phyloP scores from a whole-genome alignment of 2,329 filamentous ascomycete species.

The Trichophyton equinum region DNA sequence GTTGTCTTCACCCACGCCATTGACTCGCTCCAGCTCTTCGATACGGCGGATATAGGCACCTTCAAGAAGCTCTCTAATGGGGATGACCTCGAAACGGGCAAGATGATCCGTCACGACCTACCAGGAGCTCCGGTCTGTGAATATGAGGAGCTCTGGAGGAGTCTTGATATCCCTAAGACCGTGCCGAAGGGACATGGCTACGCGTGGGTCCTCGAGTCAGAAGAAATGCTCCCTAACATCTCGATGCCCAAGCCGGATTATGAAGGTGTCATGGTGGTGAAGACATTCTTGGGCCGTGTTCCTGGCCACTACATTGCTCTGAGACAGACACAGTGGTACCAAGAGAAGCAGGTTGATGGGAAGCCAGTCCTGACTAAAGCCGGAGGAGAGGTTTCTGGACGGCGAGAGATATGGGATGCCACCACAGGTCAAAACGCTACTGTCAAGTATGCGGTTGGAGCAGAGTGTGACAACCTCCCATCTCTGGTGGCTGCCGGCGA shows the following conservation, averaged over 20 bases:
- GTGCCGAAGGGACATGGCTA: background rate
- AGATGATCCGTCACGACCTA: conserved; percentile 28
- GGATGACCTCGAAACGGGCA: conserved; percentile 29
- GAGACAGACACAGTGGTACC: conserved; percentile 17
- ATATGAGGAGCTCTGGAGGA: conserved; percentile 58
- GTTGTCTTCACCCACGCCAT: conserved; percentile 29
- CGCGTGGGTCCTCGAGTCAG: conserved; percentile 20
- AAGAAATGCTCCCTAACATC: conserved; percentile 12
- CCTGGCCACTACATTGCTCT: conserved; percentile 23
- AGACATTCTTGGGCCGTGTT: conserved; percentile 22
- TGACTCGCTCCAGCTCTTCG: conserved; percentile 27
- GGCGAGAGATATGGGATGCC: conserved; percentile 20
- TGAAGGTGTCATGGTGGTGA: conserved; percentile 14
- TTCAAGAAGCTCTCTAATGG: conserved; percentile 30
- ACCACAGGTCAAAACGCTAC: conserved; percentile 9
- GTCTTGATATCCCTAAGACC: conserved; percentile 23
- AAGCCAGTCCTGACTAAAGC: conserved; percentile 12
- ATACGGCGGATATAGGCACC: conserved; percentile 24
- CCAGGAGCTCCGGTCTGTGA: conserved; percentile 21
- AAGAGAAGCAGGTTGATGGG: conserved; percentile 8
- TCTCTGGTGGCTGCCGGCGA: conserved; percentile 14
- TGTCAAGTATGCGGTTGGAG: conserved; percentile 15
- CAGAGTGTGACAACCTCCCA: conserved; percentile 12
- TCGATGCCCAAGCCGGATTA: conserved; percentile 1
- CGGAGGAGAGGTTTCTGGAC: conserved; percentile 20